These are phyloP conservation scores for Smittium culicis DNA, from an alignment of 371 early-diverging fungal genomes.

Conservation along the genomic window DNA sequence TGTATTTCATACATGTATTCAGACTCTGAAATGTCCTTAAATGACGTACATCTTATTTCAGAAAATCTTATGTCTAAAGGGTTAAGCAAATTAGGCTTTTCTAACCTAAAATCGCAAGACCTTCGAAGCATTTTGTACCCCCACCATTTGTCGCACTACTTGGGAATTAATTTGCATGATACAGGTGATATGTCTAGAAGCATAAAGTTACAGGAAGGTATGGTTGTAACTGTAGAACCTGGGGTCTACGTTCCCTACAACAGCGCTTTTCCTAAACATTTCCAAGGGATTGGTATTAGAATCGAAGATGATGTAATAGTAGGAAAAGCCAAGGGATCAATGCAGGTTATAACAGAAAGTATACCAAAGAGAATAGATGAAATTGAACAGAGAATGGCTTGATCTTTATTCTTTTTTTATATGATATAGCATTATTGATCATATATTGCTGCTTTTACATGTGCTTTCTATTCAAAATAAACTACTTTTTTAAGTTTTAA, in stretches of 20 bases:
- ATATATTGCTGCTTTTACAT: too few species aligned
- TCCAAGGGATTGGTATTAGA: constrained; percentile 83
- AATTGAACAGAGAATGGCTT: constrained; percentile 56
- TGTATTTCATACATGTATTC: constrained; percentile 70
- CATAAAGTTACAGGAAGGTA: constrained; percentile 51
- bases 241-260: constrained; percentile 83
- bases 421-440: too few species aligned
- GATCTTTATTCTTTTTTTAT: too few species aligned
- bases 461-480: too few species aligned
- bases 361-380: constrained; percentile 82
- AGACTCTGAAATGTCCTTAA: constrained; percentile 47
- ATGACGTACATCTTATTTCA: constrained; percentile 64
- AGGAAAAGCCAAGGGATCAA: constrained; percentile 44
- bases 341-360: constrained; percentile 44
- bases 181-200: constrained; percentile 55
- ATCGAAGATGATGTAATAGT: constrained; percentile 91
- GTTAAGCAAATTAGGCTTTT: constrained; percentile 49
- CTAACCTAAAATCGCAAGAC: constrained; percentile 46
- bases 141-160: constrained; percentile 88
- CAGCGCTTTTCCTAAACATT: constrained; percentile 56
- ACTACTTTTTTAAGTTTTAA: too few species aligned
- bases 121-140: constrained; percentile 51
- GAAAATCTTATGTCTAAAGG: constrained; percentile 46
- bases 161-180: constrained; percentile 93
- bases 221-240: constrained; percentile 93